Percentiles rank a stretch among this genome's conserved stretches.
Evolutionary conservation across 495 filamentous ascomycete genomes (phyloP).

Genomic region (Hyaloscypha finlandica): DNA sequence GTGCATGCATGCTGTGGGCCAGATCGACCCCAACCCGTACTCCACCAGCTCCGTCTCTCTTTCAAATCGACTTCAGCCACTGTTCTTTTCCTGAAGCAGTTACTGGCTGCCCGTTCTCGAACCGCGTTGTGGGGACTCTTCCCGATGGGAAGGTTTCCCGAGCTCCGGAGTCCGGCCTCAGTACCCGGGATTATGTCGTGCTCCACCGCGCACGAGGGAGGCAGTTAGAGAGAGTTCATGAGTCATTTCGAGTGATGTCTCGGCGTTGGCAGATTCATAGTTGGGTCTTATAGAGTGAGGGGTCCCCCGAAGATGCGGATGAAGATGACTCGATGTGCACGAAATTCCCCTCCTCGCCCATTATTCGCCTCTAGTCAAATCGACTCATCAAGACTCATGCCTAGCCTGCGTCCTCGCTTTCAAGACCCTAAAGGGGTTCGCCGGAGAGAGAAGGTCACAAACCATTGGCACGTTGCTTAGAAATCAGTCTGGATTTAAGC

Average conservation of each 20-base stretch:
- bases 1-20: conserved; percentile 3
- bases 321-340: no score
- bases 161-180: not conserved
- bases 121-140: not conserved
- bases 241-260: not conserved
- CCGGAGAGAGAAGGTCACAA: not conserved
- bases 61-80: not conserved
- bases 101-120: not conserved
- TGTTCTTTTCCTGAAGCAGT: not conserved
- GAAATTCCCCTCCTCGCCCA: no score
- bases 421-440: not conserved
- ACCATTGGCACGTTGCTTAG: not conserved
- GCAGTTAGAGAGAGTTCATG: not conserved
- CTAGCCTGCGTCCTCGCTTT: not conserved
- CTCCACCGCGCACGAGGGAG: no score
- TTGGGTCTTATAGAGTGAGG: not conserved
- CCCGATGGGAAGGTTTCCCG: not conserved
- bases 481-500: not conserved
- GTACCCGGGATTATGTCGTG: no score
- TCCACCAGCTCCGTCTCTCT: not conserved
- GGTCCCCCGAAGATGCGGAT: no score
- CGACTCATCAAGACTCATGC: not conserved
- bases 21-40: not conserved
- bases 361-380: not conserved
- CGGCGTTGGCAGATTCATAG: not conserved